Percentiles rank a stretch among this genome's conserved stretches.
Conservation (phyloP, 148 eudicot genomes). For the Rhododendron vialii region DNA sequence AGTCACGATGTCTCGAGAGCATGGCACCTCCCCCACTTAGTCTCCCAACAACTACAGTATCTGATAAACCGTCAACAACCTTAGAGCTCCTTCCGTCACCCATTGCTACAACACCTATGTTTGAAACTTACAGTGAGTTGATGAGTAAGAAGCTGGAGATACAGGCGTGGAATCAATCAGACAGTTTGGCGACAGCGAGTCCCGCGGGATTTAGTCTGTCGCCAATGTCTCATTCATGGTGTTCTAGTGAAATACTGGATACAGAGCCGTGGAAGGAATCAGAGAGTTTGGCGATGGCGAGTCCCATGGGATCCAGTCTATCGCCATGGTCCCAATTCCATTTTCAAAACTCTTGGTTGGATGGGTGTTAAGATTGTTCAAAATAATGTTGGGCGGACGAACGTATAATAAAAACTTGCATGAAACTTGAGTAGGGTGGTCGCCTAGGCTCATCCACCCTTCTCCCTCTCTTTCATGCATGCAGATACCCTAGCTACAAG, state of each 20-base stretch:
- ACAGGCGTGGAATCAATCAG: constrained; percentile 2
- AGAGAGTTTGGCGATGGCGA: background rate
- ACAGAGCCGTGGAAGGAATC: background rate
- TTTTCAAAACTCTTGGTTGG: too few relatives aligned
- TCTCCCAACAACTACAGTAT: background rate
- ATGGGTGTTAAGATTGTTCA: too few relatives aligned
- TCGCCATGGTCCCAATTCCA: background rate
- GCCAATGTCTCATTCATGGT: constrained; percentile 50
- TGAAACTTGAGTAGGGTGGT: too few relatives aligned
- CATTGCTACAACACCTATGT: background rate
- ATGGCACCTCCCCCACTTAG: constrained; percentile 50
- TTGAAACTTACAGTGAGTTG: background rate
- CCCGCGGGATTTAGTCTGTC: constrained; percentile 40
- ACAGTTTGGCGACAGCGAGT: constrained; percentile 12
- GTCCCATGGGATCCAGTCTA: background rate
- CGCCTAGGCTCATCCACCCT: too few relatives aligned
- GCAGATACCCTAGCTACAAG: too few relatives aligned
- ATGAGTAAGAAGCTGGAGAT: background rate
- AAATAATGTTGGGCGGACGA: too few relatives aligned
- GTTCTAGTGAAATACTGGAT: constrained; percentile 10
- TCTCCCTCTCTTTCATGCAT: too few relatives aligned
- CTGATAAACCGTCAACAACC: background rate
- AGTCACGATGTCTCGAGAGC: constrained; percentile 18
- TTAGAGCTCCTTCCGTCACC: background rate
- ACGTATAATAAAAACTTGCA: background rate